Percentiles rank a stretch among this genome's conserved stretches.
These are phyloP conservation scores for Fusarium sp. DNA, from an alignment of 2,329 filamentous ascomycete genomes.

Conservation along the genomic window DNA sequence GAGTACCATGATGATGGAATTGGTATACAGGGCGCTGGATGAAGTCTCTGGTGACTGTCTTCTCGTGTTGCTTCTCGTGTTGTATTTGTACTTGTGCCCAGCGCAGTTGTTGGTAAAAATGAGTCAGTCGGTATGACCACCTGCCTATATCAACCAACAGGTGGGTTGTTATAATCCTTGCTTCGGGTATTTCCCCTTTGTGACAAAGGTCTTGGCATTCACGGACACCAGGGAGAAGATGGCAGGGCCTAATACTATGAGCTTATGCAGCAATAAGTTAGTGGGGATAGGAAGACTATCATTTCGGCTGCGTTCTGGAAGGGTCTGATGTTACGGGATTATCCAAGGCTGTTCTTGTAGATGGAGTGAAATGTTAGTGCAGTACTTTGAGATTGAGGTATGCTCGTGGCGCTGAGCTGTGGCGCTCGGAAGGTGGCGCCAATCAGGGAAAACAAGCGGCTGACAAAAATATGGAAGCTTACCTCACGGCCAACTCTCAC, in stretches of 20 bases:
- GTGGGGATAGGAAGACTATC: not conserved
- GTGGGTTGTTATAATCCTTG: not conserved
- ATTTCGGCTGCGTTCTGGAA: too few relatives aligned
- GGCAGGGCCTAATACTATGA: not conserved
- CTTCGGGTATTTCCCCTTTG: not conserved
- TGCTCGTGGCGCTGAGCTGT: not conserved
- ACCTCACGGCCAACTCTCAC: not conserved
- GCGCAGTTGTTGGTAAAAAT: not conserved
- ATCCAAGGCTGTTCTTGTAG: not conserved
- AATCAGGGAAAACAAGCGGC: not conserved
- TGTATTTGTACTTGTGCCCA: not conserved
- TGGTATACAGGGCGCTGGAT: too few relatives aligned
- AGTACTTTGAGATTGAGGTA: not conserved
- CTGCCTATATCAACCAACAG: not conserved
- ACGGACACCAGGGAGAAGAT: not conserved
- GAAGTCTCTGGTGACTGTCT: not conserved
- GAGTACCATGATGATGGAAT: not conserved
- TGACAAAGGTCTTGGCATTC: not conserved
- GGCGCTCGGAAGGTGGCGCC: not conserved
- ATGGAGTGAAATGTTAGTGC: not conserved
- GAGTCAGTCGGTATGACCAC: not conserved
- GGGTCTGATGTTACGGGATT: not conserved
- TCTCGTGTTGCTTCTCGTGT: not conserved
- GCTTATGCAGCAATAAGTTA: not conserved
- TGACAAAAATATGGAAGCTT: not conserved